phyloP scores from a whole-genome alignment of 192 early-diverging fungal genomes.

The Ramicandelaber brevisporus region DNA sequence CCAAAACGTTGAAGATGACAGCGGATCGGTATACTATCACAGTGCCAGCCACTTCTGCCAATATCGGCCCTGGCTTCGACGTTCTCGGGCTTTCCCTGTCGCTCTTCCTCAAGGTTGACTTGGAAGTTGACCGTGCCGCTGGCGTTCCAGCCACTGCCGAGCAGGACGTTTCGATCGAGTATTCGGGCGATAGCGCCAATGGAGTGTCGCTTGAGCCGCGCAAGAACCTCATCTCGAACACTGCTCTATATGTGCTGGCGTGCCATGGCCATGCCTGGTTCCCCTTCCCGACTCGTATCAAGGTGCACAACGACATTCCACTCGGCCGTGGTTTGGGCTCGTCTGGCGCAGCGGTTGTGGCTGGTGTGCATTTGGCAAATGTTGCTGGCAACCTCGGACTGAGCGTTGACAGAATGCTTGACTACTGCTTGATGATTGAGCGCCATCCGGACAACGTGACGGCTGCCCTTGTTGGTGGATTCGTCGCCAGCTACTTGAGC shows the following conservation, averaged over 20 bases:
- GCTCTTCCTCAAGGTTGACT: conserved; percentile 53
- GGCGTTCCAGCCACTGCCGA: background rate
- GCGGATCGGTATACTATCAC: too few relatives aligned
- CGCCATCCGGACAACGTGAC: conserved; percentile 96
- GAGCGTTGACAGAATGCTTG: conserved; percentile 53
- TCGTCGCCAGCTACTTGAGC: conserved; percentile 62
- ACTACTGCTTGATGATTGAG: conserved; percentile 79
- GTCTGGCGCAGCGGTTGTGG: conserved; percentile 85
- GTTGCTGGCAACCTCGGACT: conserved; percentile 38
- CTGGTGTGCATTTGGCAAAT: conserved; percentile 68
- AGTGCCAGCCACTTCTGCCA: conserved; percentile 91
- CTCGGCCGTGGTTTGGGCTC: conserved; percentile 93
- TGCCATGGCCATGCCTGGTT: conserved; percentile 31
- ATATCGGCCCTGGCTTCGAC: conserved; percentile 96
- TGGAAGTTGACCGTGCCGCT: conserved; percentile 6
- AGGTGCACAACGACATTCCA: conserved; percentile 77
- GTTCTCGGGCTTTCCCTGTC: conserved; percentile 75
- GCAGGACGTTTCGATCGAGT: conserved; percentile 17
- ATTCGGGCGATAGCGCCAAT: conserved; percentile 16
- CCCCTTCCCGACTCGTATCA: conserved; percentile 35
- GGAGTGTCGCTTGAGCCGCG: conserved; percentile 56
- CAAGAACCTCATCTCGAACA: conserved; percentile 77
- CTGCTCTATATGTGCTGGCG: conserved; percentile 66
- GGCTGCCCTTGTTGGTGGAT: conserved; percentile 81
- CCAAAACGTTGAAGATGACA: too few relatives aligned